Evolutionary conservation across 805 yeast species (phyloP).

Genomic region (Kodamaea hsintzibuensis): DNA sequence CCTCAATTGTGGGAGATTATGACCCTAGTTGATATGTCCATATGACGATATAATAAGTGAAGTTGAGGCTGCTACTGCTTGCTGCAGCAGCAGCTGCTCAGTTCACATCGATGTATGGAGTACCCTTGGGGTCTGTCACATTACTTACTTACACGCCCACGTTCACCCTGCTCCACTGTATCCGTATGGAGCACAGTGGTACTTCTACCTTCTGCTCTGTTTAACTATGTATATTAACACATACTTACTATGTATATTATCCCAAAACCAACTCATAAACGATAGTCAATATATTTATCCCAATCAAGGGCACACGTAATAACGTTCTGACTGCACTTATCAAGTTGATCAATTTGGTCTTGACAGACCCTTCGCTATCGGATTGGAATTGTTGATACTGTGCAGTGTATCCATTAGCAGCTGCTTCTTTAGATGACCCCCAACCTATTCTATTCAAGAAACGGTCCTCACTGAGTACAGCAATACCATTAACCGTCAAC

Average conservation of each 20-base stretch:
- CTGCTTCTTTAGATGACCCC: slow-evolving; percentile 22
- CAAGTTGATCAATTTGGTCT: slow-evolving; percentile 59
- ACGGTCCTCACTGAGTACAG: slow-evolving; percentile 78
- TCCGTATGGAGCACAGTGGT: background rate
- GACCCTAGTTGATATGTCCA: too few species aligned
- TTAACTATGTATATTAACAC: slow-evolving; percentile 7
- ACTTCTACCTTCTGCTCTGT: slow-evolving; percentile 1
- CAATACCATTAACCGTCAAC: slow-evolving; percentile 71
- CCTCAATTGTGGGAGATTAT: too few species aligned
- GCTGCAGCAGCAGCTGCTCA: too few species aligned
- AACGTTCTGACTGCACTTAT: slow-evolving; percentile 76
- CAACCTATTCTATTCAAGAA: slow-evolving; percentile 62
- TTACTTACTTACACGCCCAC: too few species aligned
- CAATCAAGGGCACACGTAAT: slow-evolving; percentile 72
- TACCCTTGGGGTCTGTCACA: too few species aligned
- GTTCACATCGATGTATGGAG: too few species aligned
- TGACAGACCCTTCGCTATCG: slow-evolving; percentile 47
- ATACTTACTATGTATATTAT: slow-evolving; percentile 23
- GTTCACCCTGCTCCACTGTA: background rate
- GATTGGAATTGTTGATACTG: slow-evolving; percentile 35
- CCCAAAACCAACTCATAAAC: slow-evolving; percentile 71
- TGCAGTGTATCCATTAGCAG: slow-evolving; percentile 11
- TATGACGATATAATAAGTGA: too few species aligned
- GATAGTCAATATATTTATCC: slow-evolving; percentile 64
- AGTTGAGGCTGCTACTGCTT: too few species aligned